These are phyloP conservation scores for Moelleriella libera DNA, from an alignment of 2,329 filamentous ascomycete genomes.

Conservation along the genomic window DNA sequence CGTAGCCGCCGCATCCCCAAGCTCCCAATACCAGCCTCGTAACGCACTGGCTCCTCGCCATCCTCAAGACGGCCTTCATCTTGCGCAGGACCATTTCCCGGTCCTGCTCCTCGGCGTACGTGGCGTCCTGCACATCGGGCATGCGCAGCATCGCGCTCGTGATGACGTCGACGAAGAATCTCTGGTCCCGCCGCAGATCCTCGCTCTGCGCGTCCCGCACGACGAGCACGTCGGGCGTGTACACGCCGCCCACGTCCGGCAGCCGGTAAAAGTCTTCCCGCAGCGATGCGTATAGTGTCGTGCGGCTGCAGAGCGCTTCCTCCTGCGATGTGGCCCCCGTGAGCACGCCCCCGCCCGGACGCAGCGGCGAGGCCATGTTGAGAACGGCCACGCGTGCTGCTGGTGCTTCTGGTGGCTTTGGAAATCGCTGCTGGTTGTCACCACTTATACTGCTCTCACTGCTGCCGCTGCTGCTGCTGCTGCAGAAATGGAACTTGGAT, in stretches of 20 bases:
- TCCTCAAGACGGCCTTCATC: slow-evolving; percentile 42
- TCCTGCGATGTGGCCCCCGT: slow-evolving; percentile 46
- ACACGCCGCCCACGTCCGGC: slow-evolving; percentile 35
- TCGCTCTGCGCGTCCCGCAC: slow-evolving; percentile 25
- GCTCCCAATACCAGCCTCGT: slow-evolving; percentile 43
- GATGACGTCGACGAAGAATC: slow-evolving; percentile 45
- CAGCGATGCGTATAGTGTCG: slow-evolving; percentile 1
- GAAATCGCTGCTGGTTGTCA: no score
- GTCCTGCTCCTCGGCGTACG: slow-evolving; percentile 31
- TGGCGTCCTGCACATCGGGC: slow-evolving; percentile 32
- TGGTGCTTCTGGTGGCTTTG: no score
- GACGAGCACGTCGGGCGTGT: slow-evolving; percentile 37
- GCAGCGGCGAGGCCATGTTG: slow-evolving; percentile 50
- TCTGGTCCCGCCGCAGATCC: slow-evolving; percentile 20
- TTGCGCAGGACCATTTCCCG: slow-evolving; percentile 35
- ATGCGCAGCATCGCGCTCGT: slow-evolving; percentile 44
- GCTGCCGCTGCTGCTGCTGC: no score
- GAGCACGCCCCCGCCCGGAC: slow-evolving; percentile 46
- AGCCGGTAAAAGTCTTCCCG: slow-evolving; percentile 44
- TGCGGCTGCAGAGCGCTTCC: slow-evolving; percentile 40
- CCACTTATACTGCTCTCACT: no score
- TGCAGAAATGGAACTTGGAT: not conserved
- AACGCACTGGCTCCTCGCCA: slow-evolving; percentile 29
- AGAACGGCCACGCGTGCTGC: slow-evolving; percentile 32
- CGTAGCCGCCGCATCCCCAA: slow-evolving; percentile 51